Percentiles rank a stretch among this genome's conserved stretches.
phyloP scores from a whole-genome alignment of 2,329 filamentous ascomycete species.

The Aspergillus sp. region DNA sequence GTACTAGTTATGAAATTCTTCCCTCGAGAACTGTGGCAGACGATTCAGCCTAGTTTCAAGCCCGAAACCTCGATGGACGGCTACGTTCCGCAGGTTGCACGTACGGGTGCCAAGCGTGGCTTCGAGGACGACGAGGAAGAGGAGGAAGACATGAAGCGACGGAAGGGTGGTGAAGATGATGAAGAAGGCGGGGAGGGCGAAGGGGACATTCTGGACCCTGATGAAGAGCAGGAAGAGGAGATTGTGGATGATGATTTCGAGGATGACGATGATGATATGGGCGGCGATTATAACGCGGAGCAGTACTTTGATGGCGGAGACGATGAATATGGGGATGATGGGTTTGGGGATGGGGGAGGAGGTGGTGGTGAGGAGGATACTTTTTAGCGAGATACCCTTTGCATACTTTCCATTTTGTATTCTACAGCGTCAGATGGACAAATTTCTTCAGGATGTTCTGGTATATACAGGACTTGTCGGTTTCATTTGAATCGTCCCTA shows the following conservation, averaged over 20 bases:
- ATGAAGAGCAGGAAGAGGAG: slow-evolving; percentile 46
- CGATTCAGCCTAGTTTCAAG: slow-evolving; percentile 44
- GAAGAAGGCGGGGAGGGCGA: slow-evolving; percentile 25
- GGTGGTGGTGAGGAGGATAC: slow-evolving; percentile 46
- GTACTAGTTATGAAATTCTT: slow-evolving; percentile 51
- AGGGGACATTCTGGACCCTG: slow-evolving; percentile 28
- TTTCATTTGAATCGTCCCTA: no score
- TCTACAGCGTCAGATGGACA: neutral
- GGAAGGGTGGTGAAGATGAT: slow-evolving; percentile 25
- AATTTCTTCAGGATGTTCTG: no score
- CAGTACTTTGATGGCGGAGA: slow-evolving; percentile 59
- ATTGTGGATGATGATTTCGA: slow-evolving; percentile 55
- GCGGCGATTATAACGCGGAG: slow-evolving; percentile 58
- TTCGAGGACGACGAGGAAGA: slow-evolving; percentile 43
- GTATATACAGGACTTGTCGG: no score
- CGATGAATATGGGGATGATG: slow-evolving; percentile 48
- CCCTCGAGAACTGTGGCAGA: slow-evolving; percentile 51
- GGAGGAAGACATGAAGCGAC: slow-evolving; percentile 28
- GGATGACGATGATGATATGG: slow-evolving; percentile 53
- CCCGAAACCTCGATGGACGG: slow-evolving; percentile 26
- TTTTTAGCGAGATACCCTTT: slow-evolving; percentile 31
- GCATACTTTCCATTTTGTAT: slow-evolving; percentile 10
- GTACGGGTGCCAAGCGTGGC: slow-evolving; percentile 27
- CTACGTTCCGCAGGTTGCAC: slow-evolving; percentile 15
- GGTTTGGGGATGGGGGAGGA: slow-evolving; percentile 49